Percentiles rank a stretch among this genome's conserved stretches.
Evolutionary conservation across 2,329 filamentous ascomycete genomes (phyloP).

Genomic region (Cladosporium sp.): DNA sequence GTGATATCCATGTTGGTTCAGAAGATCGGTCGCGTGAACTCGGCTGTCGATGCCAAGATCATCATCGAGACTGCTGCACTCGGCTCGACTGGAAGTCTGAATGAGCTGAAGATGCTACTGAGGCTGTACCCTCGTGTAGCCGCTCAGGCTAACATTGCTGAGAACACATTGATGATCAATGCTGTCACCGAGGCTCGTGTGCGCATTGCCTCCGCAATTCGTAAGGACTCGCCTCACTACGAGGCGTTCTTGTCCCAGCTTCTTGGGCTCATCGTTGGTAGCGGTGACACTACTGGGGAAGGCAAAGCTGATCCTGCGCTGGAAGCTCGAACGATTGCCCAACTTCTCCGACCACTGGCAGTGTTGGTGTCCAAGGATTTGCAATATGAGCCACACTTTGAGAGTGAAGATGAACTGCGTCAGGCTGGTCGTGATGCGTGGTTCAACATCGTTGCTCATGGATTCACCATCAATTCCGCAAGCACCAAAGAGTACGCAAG

Average conservation of each 20-base stretch:
- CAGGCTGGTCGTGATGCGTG: slow-evolving; percentile 82
- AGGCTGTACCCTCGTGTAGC: slow-evolving; percentile 79
- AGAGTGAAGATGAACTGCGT: slow-evolving; percentile 50
- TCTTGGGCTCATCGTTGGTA: slow-evolving; percentile 83
- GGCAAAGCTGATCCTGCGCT: slow-evolving; percentile 60
- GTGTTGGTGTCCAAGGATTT: slow-evolving; percentile 71
- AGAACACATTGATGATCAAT: slow-evolving; percentile 66
- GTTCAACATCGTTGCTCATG: slow-evolving; percentile 97
- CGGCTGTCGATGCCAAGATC: slow-evolving; percentile 79
- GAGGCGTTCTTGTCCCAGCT: slow-evolving; percentile 82
- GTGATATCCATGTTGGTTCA: slow-evolving; percentile 96
- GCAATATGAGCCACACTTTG: slow-evolving; percentile 45
- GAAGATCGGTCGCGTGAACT: slow-evolving; percentile 84
- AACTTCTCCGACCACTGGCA: slow-evolving; percentile 85
- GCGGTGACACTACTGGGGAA: slow-evolving; percentile 74
- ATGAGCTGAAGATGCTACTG: slow-evolving; percentile 82
- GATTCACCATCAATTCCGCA: slow-evolving; percentile 75
- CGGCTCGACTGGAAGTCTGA: slow-evolving; percentile 72
- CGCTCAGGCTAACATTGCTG: slow-evolving; percentile 70
- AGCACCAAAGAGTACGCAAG: slow-evolving; percentile 71
- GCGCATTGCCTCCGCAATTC: slow-evolving; percentile 71
- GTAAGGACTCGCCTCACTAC: slow-evolving; percentile 71
- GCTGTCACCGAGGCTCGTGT: slow-evolving; percentile 79
- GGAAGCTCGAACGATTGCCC: slow-evolving; percentile 81
- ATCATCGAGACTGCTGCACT: slow-evolving; percentile 79